Evolutionary conservation across 1,139 yeast species (phyloP).

Genomic region (Pichia sp.): DNA sequence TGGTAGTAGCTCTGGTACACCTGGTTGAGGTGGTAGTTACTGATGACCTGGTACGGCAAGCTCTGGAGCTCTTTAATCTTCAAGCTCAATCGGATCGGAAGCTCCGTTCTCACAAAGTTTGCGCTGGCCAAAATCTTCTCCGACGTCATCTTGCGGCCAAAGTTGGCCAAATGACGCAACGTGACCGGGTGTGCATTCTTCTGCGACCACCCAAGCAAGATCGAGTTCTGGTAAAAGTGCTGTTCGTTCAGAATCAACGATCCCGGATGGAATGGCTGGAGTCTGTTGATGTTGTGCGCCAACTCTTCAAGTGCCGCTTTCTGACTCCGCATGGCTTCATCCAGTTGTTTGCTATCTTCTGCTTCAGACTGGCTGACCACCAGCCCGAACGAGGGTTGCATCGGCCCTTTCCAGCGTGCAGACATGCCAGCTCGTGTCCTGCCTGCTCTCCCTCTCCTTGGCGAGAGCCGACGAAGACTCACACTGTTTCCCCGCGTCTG

Average conservation of each 20-base stretch:
- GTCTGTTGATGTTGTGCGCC: slow-evolving; percentile 17
- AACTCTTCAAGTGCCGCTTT: slow-evolving; percentile 16
- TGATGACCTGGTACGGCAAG: slow-evolving; percentile 77
- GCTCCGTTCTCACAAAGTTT: slow-evolving; percentile 78
- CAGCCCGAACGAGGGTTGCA: too few species aligned
- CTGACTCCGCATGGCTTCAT: neutral
- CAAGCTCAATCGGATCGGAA: slow-evolving; percentile 79
- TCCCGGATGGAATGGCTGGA: slow-evolving; percentile 24
- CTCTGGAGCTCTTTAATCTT: slow-evolving; percentile 71
- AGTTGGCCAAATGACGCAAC: slow-evolving; percentile 79
- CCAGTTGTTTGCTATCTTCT: neutral
- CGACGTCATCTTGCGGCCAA: slow-evolving; percentile 74
- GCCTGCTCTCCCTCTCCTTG: neutral
- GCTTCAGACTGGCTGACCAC: too few species aligned
- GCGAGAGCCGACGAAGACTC: neutral
- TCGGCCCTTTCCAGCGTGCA: too few species aligned
- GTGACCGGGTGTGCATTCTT: slow-evolving; percentile 86
- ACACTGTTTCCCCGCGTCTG: neutral
- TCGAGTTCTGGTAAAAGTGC: slow-evolving; percentile 84
- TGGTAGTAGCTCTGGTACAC: slow-evolving; percentile 86
- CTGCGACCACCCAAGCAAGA: slow-evolving; percentile 60
- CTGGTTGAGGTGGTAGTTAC: slow-evolving; percentile 78
- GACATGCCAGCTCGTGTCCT: neutral
- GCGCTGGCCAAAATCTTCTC: slow-evolving; percentile 79
- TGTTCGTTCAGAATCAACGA: slow-evolving; percentile 44